Evolutionary conservation across 805 yeast species (phyloP).

Genomic region (Cyberlindnera galapagoensis): DNA sequence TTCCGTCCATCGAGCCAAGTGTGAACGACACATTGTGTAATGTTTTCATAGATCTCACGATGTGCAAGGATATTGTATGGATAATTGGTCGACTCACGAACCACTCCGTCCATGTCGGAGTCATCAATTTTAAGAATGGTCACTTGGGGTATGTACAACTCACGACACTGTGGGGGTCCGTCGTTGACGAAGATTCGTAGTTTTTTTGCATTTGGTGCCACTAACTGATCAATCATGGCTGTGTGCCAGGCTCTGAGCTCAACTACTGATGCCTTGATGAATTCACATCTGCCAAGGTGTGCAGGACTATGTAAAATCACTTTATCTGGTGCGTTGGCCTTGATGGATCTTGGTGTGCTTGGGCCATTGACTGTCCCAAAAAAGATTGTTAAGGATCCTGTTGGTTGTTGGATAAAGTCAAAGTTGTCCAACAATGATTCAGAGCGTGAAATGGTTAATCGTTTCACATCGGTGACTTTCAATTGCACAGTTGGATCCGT

Average conservation of each 20-base stretch:
- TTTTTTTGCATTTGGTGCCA: conserved; percentile 2
- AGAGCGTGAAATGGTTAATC: conserved; percentile 1
- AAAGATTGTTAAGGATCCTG: conserved; percentile 1
- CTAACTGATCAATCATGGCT: conserved; percentile 1
- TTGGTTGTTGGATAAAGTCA: conserved; percentile 4
- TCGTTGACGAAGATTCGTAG: neutral
- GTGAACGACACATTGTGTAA: neutral
- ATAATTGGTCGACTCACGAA: neutral
- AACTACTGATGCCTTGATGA: neutral
- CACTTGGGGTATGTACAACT: neutral
- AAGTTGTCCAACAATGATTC: conserved; percentile 3
- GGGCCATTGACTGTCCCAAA: conserved; percentile 1
- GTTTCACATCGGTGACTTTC: neutral
- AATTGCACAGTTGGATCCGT: conserved; percentile 2
- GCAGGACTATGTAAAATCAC: conserved; percentile 2
- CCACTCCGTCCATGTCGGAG: neutral
- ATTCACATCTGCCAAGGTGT: conserved; percentile 1
- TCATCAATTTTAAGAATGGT: neutral
- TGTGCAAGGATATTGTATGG: neutral
- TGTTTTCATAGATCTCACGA: neutral
- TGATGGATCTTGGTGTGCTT: conserved; percentile 4
- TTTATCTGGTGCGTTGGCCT: conserved; percentile 3
- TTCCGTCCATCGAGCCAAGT: conserved; percentile 2
- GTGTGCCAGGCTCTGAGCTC: neutral
- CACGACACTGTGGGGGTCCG: neutral